phyloP scores from a whole-genome alignment of 768 basidiomycete genomes.

The Pulveroboletus sp. region DNA sequence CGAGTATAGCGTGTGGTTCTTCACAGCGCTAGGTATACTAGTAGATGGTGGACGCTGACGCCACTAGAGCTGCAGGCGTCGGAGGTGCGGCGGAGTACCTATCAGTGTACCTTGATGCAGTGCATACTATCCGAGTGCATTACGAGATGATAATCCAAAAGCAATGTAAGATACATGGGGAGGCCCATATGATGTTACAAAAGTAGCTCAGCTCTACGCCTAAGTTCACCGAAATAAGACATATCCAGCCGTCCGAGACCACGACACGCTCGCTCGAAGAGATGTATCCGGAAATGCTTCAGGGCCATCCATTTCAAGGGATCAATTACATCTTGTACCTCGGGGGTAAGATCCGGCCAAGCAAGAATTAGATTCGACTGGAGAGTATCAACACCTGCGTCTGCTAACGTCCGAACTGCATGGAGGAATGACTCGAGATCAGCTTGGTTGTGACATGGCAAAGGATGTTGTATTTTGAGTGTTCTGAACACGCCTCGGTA shows the following conservation, averaged over 20 bases:
- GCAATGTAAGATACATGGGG: not conserved
- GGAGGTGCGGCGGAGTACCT: not conserved
- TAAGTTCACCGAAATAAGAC: slow-evolving; percentile 3
- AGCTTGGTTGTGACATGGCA: slow-evolving; percentile 13
- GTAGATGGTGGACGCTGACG: not conserved
- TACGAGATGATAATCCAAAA: not conserved
- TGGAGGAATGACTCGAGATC: slow-evolving; percentile 13
- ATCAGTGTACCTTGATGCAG: too few species aligned
- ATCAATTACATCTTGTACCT: slow-evolving; percentile 20
- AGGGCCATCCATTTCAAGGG: slow-evolving; percentile 16
- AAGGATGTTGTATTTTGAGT: slow-evolving; percentile 16
- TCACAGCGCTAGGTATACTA: not conserved
- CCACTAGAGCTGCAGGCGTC: not conserved
- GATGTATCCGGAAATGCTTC: slow-evolving; percentile 13
- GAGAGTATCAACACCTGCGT: slow-evolving; percentile 11
- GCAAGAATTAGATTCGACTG: slow-evolving; percentile 15
- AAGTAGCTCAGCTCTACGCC: not conserved
- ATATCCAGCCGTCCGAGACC: slow-evolving; percentile 13
- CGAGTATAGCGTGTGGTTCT: not conserved
- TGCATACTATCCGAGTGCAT: not conserved
- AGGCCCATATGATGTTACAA: not conserved
- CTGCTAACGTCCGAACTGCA: slow-evolving; percentile 13
- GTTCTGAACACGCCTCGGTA: slow-evolving; percentile 18
- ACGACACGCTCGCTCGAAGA: slow-evolving; percentile 7
- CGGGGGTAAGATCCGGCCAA: slow-evolving; percentile 13